A percentile compares a stretch with the other conserved stretches of the same genome.
Evolutionary conservation across 306 rosid species (phyloP).

Genomic region (Pyrus bretschneideri): DNA sequence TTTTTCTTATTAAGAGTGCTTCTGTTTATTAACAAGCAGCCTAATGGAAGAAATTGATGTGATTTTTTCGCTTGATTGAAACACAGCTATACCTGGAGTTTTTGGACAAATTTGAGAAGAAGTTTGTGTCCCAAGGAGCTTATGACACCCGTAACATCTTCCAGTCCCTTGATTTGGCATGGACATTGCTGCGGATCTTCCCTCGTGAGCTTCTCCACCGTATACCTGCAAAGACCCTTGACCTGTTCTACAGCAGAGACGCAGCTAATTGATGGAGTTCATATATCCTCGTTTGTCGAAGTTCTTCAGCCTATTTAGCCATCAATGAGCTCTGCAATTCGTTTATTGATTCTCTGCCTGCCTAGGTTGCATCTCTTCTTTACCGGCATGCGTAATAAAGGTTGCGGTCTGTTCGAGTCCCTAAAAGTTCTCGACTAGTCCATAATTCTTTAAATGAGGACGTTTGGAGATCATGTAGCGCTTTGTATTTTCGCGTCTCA

Average conservation of each 20-base stretch:
- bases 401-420: slow-evolving; percentile 39
- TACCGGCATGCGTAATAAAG: slow-evolving; percentile 43
- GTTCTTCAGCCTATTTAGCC: slow-evolving; percentile 27
- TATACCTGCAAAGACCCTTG: slow-evolving; percentile 96
- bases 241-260: slow-evolving; percentile 83
- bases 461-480: slow-evolving; percentile 40
- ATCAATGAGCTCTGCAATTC: slow-evolving; percentile 27
- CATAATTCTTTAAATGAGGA: slow-evolving; percentile 28
- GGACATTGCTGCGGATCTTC: slow-evolving; percentile 96
- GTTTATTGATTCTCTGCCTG: slow-evolving; percentile 30
- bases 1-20: background rate
- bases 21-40: slow-evolving; percentile 1
- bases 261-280: slow-evolving; percentile 58
- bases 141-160: slow-evolving; percentile 95
- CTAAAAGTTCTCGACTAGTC: slow-evolving; percentile 28
- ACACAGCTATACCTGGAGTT: slow-evolving; percentile 92
- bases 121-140: slow-evolving; percentile 95
- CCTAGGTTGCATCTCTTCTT: slow-evolving; percentile 20
- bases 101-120: slow-evolving; percentile 98
- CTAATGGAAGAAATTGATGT: slow-evolving; percentile 13
- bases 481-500: slow-evolving; percentile 23
- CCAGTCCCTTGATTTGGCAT: slow-evolving; percentile 97
- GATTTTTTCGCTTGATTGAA: background rate
- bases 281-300: slow-evolving; percentile 12
- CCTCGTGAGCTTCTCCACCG: slow-evolving; percentile 99